Percentiles rank a stretch among this genome's conserved stretches.
These are phyloP conservation scores for Sungouiozyma ichnusensis DNA, from an alignment of 805 yeast genomes.

Conservation along the genomic window DNA sequence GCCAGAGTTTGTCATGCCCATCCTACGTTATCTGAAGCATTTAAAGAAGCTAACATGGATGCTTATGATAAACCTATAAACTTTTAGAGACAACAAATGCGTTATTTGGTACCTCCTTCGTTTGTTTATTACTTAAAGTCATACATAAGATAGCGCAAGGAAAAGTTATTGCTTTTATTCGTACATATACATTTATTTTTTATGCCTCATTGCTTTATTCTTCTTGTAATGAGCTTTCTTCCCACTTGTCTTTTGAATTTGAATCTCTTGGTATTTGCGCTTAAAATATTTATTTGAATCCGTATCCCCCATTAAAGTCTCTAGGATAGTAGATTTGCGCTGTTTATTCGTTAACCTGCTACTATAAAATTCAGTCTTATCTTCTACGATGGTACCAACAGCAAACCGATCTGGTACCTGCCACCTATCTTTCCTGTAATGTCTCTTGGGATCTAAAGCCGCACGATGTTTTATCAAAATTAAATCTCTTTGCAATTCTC, in stretches of 20 bases:
- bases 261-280: slow-evolving; percentile 75
- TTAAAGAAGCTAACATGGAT: slow-evolving; percentile 94
- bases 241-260: slow-evolving; percentile 50
- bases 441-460: slow-evolving; percentile 90
- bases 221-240: slow-evolving; percentile 58
- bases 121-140: not conserved
- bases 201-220: slow-evolving; percentile 43
- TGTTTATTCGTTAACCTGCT: slow-evolving; percentile 54
- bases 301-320: slow-evolving; percentile 68
- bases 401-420: slow-evolving; percentile 70
- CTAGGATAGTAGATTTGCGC: slow-evolving; percentile 69
- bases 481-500: slow-evolving; percentile 58
- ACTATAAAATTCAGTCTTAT: slow-evolving; percentile 62
- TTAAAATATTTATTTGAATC: slow-evolving; percentile 68
- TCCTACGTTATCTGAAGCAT: slow-evolving; percentile 95
- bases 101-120: not conserved
- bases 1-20: slow-evolving; percentile 98
- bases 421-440: slow-evolving; percentile 82
- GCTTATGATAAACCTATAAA: slow-evolving; percentile 88
- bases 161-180: not conserved
- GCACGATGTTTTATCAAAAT: slow-evolving; percentile 73
- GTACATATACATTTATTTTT: not conserved
- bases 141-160: not conserved
- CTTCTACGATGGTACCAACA: slow-evolving; percentile 79
- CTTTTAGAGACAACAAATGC: slow-evolving; percentile 23